These are phyloP conservation scores for Hysterangium stoloniferum DNA, from an alignment of 768 basidiomycete species.

Conservation along the genomic window DNA sequence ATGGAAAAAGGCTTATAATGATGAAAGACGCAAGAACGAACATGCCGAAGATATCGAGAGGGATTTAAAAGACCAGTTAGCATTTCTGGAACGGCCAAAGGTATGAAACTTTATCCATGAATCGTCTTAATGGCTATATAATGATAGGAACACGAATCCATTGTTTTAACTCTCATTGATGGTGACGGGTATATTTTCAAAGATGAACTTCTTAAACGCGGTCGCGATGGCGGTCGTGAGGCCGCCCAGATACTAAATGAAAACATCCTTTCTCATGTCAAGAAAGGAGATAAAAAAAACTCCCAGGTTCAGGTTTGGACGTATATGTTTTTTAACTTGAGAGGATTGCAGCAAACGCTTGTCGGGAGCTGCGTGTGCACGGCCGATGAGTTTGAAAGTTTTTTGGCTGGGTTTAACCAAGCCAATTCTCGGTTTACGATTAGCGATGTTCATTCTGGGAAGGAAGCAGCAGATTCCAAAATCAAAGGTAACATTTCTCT, in stretches of 20 bases:
- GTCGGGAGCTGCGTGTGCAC: constrained; percentile 13
- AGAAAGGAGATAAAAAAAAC: constrained; percentile 56
- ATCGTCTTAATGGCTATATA: background rate
- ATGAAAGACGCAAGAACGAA: constrained; percentile 4
- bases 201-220: constrained; percentile 42
- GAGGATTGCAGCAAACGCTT: constrained; percentile 8
- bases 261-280: constrained; percentile 30
- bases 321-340: constrained; percentile 11
- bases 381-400: constrained; percentile 47
- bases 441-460: constrained; percentile 61
- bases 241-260: constrained; percentile 43
- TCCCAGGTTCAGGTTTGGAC: constrained; percentile 21
- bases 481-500: constrained; percentile 56
- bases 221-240: constrained; percentile 47
- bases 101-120: background rate
- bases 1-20: constrained; percentile 9
- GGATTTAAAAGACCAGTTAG: background rate
- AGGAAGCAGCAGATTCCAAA: constrained; percentile 71
- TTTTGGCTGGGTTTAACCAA: constrained; percentile 63
- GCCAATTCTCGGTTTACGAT: constrained; percentile 59
- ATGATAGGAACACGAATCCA: constrained; percentile 7
- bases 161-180: constrained; percentile 39
- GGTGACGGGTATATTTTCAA: constrained; percentile 59
- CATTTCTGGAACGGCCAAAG: background rate
- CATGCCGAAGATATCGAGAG: background rate